Evolutionary conservation across 2,329 filamentous ascomycete genomes (phyloP), one percentile per base, ranked within the genome.

Genomic region (Paecilomyces variotii): DNA sequence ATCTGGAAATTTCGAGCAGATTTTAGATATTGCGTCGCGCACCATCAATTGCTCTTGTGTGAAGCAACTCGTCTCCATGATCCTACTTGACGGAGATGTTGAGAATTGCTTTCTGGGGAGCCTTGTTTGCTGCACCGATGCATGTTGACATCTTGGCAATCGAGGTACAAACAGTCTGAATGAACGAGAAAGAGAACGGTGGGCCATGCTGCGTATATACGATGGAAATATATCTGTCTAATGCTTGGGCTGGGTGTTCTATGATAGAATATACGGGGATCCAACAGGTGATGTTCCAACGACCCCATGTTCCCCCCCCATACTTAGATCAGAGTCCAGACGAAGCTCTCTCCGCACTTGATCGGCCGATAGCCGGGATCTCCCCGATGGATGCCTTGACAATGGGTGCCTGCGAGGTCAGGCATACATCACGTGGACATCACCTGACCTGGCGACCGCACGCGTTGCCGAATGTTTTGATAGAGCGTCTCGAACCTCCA

Each of bases 21-120:
- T 79, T 26, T 87, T 84, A 2, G 78, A 74, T 24, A 92, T 81
- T 0, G 88, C 85, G 60, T 91, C 86, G 35, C 88, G 82, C 3
- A 93, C 89, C 56, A 82, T 84, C 53, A 91, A 68, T 66, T 93
- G 88, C 54, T 85, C 86, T 52, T 89, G 84, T 0, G 84, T 87
- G 74, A 93, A 91, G 27, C 86, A 84, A 0, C 83, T 83, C 35
- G 82, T 85, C 63, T 90, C 86, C 88, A 92, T 91, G 56, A 91
- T 76, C 11, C 65, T 63, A 30, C 62, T 64, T 10, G 61, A 63
- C 34, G 66, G 55, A 27, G 72, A 69, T 24, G 66, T 68, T n/a
- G 73, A 75, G 60, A 76, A 76, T 19, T 24, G 28, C 27, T 9
- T n/a, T 32, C 35, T 45, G 5, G 35, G 5, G 14, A 7, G 35